Conservation (phyloP, 2,329 filamentous ascomycete genomes). For the Fusarium sulawesiense region DNA sequence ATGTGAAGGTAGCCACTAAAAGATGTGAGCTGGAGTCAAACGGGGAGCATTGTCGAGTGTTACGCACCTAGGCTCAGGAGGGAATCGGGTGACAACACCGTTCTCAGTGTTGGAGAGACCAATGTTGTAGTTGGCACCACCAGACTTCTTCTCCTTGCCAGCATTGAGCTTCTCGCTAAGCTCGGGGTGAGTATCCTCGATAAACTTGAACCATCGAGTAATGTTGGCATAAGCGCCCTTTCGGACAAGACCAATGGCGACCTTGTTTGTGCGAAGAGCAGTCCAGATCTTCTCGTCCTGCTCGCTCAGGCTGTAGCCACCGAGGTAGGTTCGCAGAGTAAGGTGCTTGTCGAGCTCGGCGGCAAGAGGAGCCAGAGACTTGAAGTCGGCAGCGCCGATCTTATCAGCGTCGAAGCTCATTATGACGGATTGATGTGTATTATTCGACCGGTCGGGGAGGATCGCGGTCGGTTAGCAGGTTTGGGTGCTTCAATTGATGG, state of each 20-base stretch:
- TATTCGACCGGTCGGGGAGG: neutral
- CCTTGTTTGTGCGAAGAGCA: conserved; percentile 83
- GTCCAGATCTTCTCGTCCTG: conserved; percentile 87
- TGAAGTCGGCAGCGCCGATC: conserved; percentile 69
- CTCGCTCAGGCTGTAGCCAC: conserved; percentile 81
- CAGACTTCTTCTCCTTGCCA: conserved; percentile 75
- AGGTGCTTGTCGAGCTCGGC: conserved; percentile 87
- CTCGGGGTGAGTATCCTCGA: conserved; percentile 85
- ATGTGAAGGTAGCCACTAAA: conserved; percentile 85
- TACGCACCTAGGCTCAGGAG: conserved; percentile 76
- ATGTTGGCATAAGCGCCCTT: conserved; percentile 82
- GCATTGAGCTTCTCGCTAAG: conserved; percentile 70
- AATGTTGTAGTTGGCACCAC: conserved; percentile 90
- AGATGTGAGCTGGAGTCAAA: conserved; percentile 20
- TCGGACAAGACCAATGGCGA: conserved; percentile 83
- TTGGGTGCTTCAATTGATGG: conserved; percentile 38
- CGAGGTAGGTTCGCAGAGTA: conserved; percentile 85
- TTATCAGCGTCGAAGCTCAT: conserved; percentile 47
- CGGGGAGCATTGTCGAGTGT: too few relatives aligned
- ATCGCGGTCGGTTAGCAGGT: conserved; percentile 29
- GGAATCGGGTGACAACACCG: conserved; percentile 91
- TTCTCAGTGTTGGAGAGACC: conserved; percentile 85
- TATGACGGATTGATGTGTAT: conserved; percentile 16
- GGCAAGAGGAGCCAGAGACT: conserved; percentile 79
- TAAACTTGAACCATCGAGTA: conserved; percentile 85